These are phyloP conservation scores for Moesziomyces sp. DNA, from an alignment of 1,284 basidiomycete species.

Conservation along the genomic window DNA sequence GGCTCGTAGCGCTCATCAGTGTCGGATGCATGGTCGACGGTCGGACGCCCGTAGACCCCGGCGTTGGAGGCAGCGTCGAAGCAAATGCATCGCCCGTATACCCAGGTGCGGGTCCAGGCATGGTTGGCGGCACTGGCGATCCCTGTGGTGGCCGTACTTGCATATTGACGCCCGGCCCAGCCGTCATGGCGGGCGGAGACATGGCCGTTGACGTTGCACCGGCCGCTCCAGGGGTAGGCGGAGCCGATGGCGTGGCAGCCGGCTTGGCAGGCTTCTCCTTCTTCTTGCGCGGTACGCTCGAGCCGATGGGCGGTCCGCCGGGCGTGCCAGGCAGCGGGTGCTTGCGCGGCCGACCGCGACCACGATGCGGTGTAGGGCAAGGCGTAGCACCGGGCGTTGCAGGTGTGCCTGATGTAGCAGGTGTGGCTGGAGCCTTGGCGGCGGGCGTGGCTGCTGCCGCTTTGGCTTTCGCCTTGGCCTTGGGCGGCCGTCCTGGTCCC, in stretches of 20 bases:
- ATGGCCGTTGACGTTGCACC: constrained; percentile 7
- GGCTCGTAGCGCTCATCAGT: constrained; percentile 34
- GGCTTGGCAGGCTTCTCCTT: constrained; percentile 40
- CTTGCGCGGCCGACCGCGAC: constrained; percentile 47
- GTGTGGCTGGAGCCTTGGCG: constrained; percentile 1
- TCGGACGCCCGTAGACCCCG: constrained; percentile 10
- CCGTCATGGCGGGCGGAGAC: constrained; percentile 11
- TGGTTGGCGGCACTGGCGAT: constrained; percentile 22
- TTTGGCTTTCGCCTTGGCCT: constrained; percentile 23
- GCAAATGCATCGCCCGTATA: constrained; percentile 36
- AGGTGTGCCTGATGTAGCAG: constrained; percentile 16
- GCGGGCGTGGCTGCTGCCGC: constrained; percentile 6
- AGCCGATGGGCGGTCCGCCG: constrained; percentile 30
- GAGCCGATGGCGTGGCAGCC: constrained; percentile 7
- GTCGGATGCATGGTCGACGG: constrained; percentile 48
- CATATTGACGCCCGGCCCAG: neutral
- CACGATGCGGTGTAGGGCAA: constrained; percentile 37
- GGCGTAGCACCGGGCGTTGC: constrained; percentile 32
- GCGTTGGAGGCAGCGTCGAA: constrained; percentile 33
- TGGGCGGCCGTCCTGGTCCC: constrained; percentile 24
- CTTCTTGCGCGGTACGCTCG: constrained; percentile 32
- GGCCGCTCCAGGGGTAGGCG: constrained; percentile 10
- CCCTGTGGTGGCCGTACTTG: constrained; percentile 16
- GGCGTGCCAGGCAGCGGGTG: constrained; percentile 45
- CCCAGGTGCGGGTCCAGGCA: constrained; percentile 40